Conservation (phyloP, 1,284 basidiomycete species). For the Fomitopsis betulina region DNA sequence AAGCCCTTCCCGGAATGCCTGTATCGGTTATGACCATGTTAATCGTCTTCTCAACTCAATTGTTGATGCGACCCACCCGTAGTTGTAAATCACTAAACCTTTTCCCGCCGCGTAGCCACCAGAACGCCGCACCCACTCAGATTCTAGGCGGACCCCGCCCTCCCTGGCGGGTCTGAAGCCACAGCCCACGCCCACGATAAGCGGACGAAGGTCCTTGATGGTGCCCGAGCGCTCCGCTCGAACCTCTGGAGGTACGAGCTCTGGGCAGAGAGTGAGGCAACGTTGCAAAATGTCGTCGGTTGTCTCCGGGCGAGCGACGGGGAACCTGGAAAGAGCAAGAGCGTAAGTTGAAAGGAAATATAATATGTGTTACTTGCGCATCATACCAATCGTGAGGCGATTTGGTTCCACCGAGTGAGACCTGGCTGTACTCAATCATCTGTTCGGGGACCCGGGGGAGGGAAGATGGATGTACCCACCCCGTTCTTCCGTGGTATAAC, state of each 20-base stretch:
- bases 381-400: neutral
- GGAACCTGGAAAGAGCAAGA: neutral
- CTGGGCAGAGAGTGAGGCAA: constrained; percentile 56
- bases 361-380: constrained; percentile 25
- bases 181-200: constrained; percentile 65
- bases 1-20: constrained; percentile 40
- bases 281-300: constrained; percentile 56
- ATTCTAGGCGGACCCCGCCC: constrained; percentile 42
- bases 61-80: constrained; percentile 32
- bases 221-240: constrained; percentile 44
- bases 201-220: constrained; percentile 55
- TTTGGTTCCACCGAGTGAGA: neutral
- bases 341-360: neutral
- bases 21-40: constrained; percentile 18
- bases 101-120: constrained; percentile 11
- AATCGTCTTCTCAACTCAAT: neutral
- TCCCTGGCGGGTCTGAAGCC: constrained; percentile 43
- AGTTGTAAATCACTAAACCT: constrained; percentile 40
- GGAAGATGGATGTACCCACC: neutral
- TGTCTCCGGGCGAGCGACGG: constrained; percentile 34
- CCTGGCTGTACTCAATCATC: neutral
- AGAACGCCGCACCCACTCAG: constrained; percentile 23
- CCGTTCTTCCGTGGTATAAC: constrained; percentile 54
- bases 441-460: neutral
- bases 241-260: constrained; percentile 60